Evolutionary conservation across 2,329 filamentous ascomycete genomes (phyloP), one percentile per base, ranked within the genome.

Genomic region (Arthrobotrys sphaeroides): DNA sequence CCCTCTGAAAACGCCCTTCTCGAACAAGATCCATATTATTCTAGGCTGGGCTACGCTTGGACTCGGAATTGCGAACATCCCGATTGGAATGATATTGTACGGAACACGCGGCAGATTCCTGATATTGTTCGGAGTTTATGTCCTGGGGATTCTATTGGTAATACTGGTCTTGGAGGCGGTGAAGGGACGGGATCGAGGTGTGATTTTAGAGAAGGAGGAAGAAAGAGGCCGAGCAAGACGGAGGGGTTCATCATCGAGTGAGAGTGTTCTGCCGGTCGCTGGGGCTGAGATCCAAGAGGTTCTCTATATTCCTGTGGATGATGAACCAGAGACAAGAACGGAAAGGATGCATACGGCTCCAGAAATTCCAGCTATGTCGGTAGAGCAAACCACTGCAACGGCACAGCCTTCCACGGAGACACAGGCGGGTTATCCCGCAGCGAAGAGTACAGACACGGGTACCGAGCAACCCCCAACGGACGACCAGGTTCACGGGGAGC

Each of bases 1-100:
- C 33, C 68, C 60, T n/a, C 26, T 73, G 40, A 73, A 60, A 36
- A 73, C 69, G 24, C 69, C 69, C 31, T 73, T 73, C 26, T 43
- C 49, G 18, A 73, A 61, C 33, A 73, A 60, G 42, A 20, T 73
- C n/a, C 69, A 73, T 40, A 73, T 73, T 9, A 49, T 73, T 2
- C 33, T 73, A 9, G 69, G 69, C 12, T 73, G 69, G 69, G 20
- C 51, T 3, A 53, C 61, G 5, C 18, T 73, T n/a, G 69, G 69
- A 1, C 69, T 73, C 16, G 69, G 69, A 5, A 40, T 73, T 33
- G 61, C 69, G 16, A 73, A 73, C 49, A 66, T 73, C 33, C 69
- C 69, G 9, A 51, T 73, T 7, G 69, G 69, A 24, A 73, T 73
- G 69, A 43, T 73, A 2, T 51, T 73, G 10, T 66, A 65, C 7